Evolutionary conservation across 2,329 filamentous ascomycete species (phyloP).

Genomic region (Alternaria gansuensis): DNA sequence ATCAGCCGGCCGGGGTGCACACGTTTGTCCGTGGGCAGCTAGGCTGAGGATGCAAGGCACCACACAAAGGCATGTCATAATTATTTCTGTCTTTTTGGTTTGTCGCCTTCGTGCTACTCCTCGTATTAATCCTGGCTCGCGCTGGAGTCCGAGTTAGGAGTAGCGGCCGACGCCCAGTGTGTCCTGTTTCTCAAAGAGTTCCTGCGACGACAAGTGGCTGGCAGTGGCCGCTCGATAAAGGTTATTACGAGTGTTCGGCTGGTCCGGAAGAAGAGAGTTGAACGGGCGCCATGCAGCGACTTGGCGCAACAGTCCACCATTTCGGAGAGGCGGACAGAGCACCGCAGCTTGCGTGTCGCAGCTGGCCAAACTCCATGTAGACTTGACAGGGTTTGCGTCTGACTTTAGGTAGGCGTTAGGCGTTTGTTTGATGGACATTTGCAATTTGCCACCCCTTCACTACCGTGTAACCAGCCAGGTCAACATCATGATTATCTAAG

Average conservation of each 20-base stretch:
- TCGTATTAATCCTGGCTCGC: conserved; percentile 41
- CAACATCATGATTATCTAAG: conserved; percentile 10
- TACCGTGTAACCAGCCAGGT: conserved; percentile 31
- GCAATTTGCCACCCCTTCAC: conserved; percentile 32
- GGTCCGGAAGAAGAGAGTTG: conserved; percentile 29
- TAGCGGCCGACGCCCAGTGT: conserved; percentile 19
- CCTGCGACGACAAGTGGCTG: conserved; percentile 30
- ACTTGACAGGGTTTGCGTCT: conserved; percentile 36
- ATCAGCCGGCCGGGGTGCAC: conserved; percentile 22
- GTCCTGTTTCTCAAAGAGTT: conserved; percentile 27
- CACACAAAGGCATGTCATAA: conserved; percentile 33
- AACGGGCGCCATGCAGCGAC: conserved; percentile 25
- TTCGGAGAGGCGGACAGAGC: conserved; percentile 28
- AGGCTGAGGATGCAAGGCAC: conserved; percentile 33
- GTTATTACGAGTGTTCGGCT: conserved; percentile 25
- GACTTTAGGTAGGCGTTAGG: conserved; percentile 27
- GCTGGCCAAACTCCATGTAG: conserved; percentile 44
- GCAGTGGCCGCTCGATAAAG: conserved; percentile 22
- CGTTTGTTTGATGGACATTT: conserved; percentile 41
- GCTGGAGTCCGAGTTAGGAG: conserved; percentile 29
- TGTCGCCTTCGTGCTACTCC: conserved; percentile 42
- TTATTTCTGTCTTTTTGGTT: conserved; percentile 45
- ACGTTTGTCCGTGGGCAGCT: conserved; percentile 23
- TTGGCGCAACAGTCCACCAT: conserved; percentile 25
- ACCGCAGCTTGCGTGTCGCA: conserved; percentile 26